Evolutionary conservation across 495 filamentous ascomycete genomes (phyloP).

Genomic region (Symbiotaphrina buchneri): DNA sequence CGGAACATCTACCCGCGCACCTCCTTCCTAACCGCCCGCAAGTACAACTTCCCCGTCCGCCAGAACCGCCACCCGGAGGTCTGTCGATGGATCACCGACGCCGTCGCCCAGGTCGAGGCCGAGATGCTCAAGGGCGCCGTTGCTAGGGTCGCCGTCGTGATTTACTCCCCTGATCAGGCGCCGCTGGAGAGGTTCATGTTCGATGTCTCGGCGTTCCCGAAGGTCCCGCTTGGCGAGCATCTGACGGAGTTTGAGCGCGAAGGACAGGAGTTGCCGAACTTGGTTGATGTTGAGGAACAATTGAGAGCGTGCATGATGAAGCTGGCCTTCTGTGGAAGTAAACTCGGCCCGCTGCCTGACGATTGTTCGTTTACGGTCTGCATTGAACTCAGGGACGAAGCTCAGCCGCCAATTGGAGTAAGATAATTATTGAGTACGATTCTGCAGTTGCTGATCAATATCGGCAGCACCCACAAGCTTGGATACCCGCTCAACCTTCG

Average conservation of each 20-base stretch:
- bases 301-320: conserved; percentile 34
- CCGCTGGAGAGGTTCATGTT: conserved; percentile 67
- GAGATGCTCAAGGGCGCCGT: conserved; percentile 48
- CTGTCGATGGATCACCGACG: conserved; percentile 76
- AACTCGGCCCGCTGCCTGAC: conserved; percentile 38
- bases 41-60: conserved; percentile 75
- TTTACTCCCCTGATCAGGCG: conserved; percentile 30
- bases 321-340: conserved; percentile 29
- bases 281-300: conserved; percentile 45
- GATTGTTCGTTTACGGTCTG: conserved; percentile 74
- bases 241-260: conserved; percentile 12
- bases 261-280: conserved; percentile 4
- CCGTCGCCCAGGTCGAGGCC: conserved; percentile 47
- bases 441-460: neutral
- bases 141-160: conserved; percentile 47
- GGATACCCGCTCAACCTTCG: conserved; percentile 35
- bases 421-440: conserved; percentile 6
- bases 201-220: conserved; percentile 56
- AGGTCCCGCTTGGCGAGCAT: conserved; percentile 23
- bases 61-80: conserved; percentile 80
- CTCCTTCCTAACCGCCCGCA: conserved; percentile 62
- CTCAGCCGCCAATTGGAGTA: conserved; percentile 50
- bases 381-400: conserved; percentile 59
- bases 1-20: conserved; percentile 59
- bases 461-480: conserved; percentile 35